Evolutionary conservation across 2,329 filamentous ascomycete species (phyloP).

Genomic region (Didymella keratinophila): DNA sequence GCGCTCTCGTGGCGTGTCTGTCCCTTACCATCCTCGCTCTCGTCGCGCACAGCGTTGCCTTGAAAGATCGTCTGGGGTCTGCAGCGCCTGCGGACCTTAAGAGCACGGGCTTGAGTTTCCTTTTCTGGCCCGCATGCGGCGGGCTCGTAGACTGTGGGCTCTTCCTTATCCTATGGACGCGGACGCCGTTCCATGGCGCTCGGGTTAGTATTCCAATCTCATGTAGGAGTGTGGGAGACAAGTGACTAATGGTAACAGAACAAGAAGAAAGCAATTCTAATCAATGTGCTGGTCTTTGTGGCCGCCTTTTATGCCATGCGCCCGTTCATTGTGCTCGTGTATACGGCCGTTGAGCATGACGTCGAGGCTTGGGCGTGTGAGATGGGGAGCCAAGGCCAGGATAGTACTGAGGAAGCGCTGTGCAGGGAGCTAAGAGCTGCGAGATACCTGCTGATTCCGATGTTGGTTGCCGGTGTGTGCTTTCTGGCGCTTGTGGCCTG

Average conservation of each 20-base stretch:
- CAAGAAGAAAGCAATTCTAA: slow-evolving; percentile 2
- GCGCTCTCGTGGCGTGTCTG: not conserved
- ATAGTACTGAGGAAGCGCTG: slow-evolving; percentile 2
- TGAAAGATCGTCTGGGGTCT: slow-evolving; percentile 1
- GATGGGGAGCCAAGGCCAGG: not conserved
- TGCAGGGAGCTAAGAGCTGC: slow-evolving; percentile 17
- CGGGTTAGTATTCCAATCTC: not conserved
- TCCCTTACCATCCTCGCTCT: not conserved
- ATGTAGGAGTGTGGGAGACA: too few relatives aligned
- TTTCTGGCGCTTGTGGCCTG: slow-evolving; percentile 10
- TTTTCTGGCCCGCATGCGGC: slow-evolving; percentile 28
- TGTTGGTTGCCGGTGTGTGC: slow-evolving; percentile 9
- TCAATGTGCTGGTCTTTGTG: slow-evolving; percentile 22
- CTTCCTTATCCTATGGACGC: slow-evolving; percentile 15
- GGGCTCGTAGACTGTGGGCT: slow-evolving; percentile 23
- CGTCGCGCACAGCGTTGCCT: not conserved
- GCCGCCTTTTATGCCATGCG: slow-evolving; percentile 17
- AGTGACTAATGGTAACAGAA: not conserved
- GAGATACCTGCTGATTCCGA: slow-evolving; percentile 19
- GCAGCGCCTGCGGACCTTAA: not conserved
- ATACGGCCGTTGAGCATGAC: slow-evolving; percentile 10
- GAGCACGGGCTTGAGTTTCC: slow-evolving; percentile 11
- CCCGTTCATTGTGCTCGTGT: slow-evolving; percentile 22
- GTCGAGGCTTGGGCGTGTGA: slow-evolving; percentile 22
- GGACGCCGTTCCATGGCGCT: not conserved